Conservation (phyloP, 805 yeast species). For the Saccharomycopsis javanensis region DNA sequence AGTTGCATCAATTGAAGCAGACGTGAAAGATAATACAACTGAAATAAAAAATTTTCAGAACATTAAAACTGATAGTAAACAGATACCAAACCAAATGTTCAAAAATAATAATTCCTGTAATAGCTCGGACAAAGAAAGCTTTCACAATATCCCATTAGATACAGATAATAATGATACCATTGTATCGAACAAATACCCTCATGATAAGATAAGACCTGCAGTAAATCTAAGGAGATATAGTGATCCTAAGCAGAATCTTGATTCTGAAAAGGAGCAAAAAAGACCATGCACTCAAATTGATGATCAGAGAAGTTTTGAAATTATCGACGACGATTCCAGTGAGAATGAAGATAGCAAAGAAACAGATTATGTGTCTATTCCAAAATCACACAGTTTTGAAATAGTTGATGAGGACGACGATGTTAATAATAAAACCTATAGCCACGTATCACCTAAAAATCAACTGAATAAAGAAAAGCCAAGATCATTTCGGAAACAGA, state of each 20-base stretch:
- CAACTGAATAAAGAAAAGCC: not conserved
- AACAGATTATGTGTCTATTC: not conserved
- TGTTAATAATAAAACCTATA: no score
- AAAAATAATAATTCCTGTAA: no score
- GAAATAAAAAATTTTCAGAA: not conserved
- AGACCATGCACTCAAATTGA: not conserved
- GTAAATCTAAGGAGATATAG: not conserved
- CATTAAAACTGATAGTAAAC: no score
- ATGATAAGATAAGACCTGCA: no score
- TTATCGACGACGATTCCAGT: not conserved
- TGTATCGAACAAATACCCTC: no score
- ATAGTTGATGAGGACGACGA: not conserved
- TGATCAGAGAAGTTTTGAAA: not conserved
- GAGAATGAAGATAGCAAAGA: not conserved
- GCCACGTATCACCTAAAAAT: no score
- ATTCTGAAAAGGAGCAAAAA: not conserved
- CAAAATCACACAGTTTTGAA: not conserved
- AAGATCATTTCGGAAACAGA: not conserved
- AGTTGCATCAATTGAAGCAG: not conserved
- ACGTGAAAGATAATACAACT: not conserved
- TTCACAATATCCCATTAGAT: no score
- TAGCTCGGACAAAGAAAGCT: no score
- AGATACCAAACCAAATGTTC: no score
- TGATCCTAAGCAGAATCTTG: not conserved
- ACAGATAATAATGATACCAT: no score